phyloP scores from a whole-genome alignment of 2,329 filamentous ascomycete species.

The Dactylonectria estremocensis region DNA sequence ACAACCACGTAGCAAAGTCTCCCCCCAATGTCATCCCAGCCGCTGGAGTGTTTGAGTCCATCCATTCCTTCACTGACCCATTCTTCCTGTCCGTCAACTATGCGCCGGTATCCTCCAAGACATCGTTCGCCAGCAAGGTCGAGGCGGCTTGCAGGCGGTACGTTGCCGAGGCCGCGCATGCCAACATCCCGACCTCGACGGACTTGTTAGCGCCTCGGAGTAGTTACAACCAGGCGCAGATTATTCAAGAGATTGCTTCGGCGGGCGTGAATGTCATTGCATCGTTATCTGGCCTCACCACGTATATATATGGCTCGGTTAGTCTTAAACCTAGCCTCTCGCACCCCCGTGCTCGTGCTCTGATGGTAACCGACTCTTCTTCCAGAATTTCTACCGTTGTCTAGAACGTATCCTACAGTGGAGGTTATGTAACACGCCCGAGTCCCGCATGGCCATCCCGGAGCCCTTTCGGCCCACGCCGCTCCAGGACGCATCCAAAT shows the following conservation, averaged over 20 bases:
- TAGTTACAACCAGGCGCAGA: background rate
- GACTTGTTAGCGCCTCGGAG: background rate
- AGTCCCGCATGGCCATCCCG: background rate
- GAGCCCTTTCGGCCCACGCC: constrained; percentile 5
- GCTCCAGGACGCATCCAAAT: background rate
- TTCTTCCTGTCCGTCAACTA: background rate
- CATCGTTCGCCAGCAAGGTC: constrained; percentile 10
- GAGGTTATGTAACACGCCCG: constrained; percentile 8
- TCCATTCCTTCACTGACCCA: background rate
- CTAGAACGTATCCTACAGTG: constrained; percentile 9
- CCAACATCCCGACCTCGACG: background rate
- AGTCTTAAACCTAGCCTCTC: background rate
- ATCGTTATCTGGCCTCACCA: constrained; percentile 6
- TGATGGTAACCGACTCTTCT: background rate
- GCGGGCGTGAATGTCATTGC: constrained; percentile 6
- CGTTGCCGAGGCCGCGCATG: background rate
- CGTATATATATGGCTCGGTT: constrained; percentile 13
- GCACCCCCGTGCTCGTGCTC: background rate
- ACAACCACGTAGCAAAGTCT: background rate
- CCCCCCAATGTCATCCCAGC: background rate
- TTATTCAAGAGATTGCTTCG: constrained; percentile 2
- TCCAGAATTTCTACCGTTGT: constrained; percentile 6
- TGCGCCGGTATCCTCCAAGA: constrained; percentile 1
- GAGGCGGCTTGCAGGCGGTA: constrained; percentile 5
- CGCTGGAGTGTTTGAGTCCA: background rate